Conservation (phyloP, 2,329 filamentous ascomycete genomes). For the Dothidotthia symphoricarpi region DNA sequence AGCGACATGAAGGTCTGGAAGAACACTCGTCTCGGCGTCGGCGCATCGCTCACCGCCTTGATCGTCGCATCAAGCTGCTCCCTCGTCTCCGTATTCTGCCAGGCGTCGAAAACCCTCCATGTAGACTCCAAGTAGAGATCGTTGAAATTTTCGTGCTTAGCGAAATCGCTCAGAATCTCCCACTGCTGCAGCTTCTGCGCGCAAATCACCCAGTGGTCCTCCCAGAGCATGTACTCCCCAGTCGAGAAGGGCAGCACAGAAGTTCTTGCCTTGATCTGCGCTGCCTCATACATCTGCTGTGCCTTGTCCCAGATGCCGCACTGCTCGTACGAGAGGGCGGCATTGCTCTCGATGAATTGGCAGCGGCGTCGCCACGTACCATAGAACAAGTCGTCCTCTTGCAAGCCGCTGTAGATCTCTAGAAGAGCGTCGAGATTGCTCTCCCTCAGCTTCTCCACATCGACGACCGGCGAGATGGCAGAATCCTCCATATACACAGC, state of each 20-base stretch:
- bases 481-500: constrained; percentile 86
- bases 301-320: constrained; percentile 99
- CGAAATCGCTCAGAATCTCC: constrained; percentile 96
- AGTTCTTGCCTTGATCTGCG: constrained; percentile 94
- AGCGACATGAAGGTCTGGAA: constrained; percentile 99
- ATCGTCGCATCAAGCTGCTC: constrained; percentile 91
- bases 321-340: constrained; percentile 95
- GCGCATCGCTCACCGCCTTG: constrained; percentile 96
- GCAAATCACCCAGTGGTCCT: constrained; percentile 98
- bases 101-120: constrained; percentile 94
- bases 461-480: constrained; percentile 77
- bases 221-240: constrained; percentile 98
- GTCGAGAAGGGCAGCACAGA: constrained; percentile 95
- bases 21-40: constrained; percentile 88
- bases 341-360: constrained; percentile 96
- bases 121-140: constrained; percentile 92
- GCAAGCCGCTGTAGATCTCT: constrained; percentile 83
- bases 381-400: constrained; percentile 97
- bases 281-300: constrained; percentile 92
- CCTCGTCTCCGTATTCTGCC: constrained; percentile 80
- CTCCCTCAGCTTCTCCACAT: constrained; percentile 80
- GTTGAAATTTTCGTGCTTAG: constrained; percentile 98
- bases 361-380: constrained; percentile 93
- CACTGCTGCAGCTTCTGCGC: constrained; percentile 98
- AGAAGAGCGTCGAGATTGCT: constrained; percentile 96